phyloP scores from a whole-genome alignment of 2,329 filamentous ascomycete species.

The Trematosphaeria pertusa region DNA sequence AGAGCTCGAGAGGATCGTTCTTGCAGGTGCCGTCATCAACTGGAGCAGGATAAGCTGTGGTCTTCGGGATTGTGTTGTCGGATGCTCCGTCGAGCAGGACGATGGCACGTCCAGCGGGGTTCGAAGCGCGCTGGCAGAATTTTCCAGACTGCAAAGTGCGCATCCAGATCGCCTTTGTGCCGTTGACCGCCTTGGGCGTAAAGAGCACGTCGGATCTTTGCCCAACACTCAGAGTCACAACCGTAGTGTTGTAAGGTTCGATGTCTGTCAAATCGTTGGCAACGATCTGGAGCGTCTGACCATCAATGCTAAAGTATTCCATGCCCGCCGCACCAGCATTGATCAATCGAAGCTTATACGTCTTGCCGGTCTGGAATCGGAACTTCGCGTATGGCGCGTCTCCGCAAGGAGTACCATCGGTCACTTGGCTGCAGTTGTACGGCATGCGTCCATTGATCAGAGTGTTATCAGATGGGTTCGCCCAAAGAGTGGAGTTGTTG shows the following conservation, averaged over 20 bases:
- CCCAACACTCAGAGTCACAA: constrained; percentile 46
- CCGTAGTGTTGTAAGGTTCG: constrained; percentile 44
- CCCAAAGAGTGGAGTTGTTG: constrained; percentile 9
- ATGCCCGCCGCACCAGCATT: constrained; percentile 46
- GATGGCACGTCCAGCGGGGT: constrained; percentile 7
- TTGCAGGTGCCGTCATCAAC: constrained; percentile 12
- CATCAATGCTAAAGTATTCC: constrained; percentile 50
- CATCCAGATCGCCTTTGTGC: constrained; percentile 10
- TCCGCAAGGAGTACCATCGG: not conserved
- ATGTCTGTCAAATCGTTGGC: constrained; percentile 49
- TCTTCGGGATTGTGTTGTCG: constrained; percentile 6
- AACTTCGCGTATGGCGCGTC: constrained; percentile 36
- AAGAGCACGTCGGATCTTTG: constrained; percentile 41
- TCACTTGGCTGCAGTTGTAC: constrained; percentile 11
- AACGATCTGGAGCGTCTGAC: constrained; percentile 47
- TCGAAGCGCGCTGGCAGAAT: constrained; percentile 11
- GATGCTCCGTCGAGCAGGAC: constrained; percentile 6
- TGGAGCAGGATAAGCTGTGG: constrained; percentile 6
- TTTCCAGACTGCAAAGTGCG: constrained; percentile 14
- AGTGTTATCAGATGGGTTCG: constrained; percentile 15
- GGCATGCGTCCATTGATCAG: constrained; percentile 19
- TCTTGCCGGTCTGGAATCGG: constrained; percentile 49
- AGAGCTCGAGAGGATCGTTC: constrained; percentile 11
- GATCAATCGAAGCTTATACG: constrained; percentile 48
- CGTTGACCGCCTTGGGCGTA: not conserved